Evolutionary conservation across 1,139 yeast genomes (phyloP).

Genomic region (Pichia cactophila): DNA sequence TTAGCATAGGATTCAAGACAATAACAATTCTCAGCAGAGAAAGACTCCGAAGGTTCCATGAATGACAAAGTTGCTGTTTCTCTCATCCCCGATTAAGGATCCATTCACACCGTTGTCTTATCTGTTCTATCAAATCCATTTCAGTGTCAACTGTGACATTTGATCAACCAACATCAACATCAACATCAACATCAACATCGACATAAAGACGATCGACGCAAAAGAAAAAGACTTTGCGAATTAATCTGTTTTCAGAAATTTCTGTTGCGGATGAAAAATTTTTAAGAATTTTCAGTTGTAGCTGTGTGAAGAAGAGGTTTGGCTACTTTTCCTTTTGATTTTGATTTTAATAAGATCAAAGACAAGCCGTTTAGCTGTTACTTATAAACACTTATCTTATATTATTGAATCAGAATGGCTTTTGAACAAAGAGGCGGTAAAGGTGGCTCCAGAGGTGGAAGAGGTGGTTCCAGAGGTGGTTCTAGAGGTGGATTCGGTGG

Average conservation of each 20-base stretch:
- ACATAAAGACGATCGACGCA: neutral
- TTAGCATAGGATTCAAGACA: too few relatives aligned
- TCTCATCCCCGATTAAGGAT: too few relatives aligned
- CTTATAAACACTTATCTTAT: neutral
- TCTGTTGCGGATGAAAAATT: neutral
- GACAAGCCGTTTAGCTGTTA: conserved; percentile 1
- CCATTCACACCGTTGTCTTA: too few relatives aligned
- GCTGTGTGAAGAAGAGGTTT: neutral
- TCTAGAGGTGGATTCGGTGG: conserved; percentile 28
- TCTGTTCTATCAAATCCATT: too few relatives aligned
- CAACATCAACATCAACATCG: too few relatives aligned
- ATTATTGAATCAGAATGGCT: conserved; percentile 20
- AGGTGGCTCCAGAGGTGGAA: conserved; percentile 2
- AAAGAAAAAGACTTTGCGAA: neutral
- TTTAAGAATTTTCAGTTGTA: neutral
- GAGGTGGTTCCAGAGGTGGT: conserved; percentile 12
- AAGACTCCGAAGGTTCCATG: too few relatives aligned
- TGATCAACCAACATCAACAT: too few relatives aligned
- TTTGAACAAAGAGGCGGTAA: conserved; percentile 20
- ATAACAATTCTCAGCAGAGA: too few relatives aligned
- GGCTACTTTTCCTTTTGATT: neutral
- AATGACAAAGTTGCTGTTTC: too few relatives aligned
- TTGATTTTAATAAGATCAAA: neutral
- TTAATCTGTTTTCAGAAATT: too few relatives aligned
- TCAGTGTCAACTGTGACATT: neutral